Base-by-base conservation (phyloP, 2,329 filamentous ascomycete genomes). In the Didymella lethalis region DNA sequence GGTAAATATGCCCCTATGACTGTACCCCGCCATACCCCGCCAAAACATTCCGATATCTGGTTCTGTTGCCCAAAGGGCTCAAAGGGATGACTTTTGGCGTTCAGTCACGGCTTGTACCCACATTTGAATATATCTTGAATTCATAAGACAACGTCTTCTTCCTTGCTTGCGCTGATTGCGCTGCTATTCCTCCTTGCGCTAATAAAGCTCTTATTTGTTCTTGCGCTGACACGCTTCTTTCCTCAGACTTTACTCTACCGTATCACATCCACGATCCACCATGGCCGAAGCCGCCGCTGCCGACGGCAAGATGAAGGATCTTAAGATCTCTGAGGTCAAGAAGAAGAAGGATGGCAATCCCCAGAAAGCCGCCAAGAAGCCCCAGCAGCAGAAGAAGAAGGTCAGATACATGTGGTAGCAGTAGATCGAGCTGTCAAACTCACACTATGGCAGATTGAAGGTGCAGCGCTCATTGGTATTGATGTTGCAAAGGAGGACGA, bases 401-500 rank as follows among this genome's bases (percentile, higher is more conserved):
- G 52, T 55, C 59, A 57, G 69, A 64, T 29, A 45, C 4, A 2
- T 11, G 20, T 28, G n/a, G 18, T 7, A 31, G 25, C 16, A 16
- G 23, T 23, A 20, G 26, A 18, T 25, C 10, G 26, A 25, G 31
- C 25, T 4, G 23, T 29, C 46, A 50, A 38, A 45, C 69, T 74
- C 56, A 74, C 68, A 47, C 48, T 20, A n/a, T 6, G 28, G 28
- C 52, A 55, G 41, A 83, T 82, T 46, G 85, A 87, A 43, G 86
- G 85, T 47, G 83, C 85, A 51, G 85, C 85, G 52, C 76, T 96
- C 65, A 96, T 95, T 70, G 93, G 93, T 65, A 97, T 97, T 72
- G 95, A 93, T 64, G 88, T 90, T 61, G 85, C 86, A 64, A 98
- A 97, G 80, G 83, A 89, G 48, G 89, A 91, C 47, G 92, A 98